These are phyloP conservation scores for Boletus rubescentipes DNA, from an alignment of 768 basidiomycete genomes.

Conservation along the genomic window DNA sequence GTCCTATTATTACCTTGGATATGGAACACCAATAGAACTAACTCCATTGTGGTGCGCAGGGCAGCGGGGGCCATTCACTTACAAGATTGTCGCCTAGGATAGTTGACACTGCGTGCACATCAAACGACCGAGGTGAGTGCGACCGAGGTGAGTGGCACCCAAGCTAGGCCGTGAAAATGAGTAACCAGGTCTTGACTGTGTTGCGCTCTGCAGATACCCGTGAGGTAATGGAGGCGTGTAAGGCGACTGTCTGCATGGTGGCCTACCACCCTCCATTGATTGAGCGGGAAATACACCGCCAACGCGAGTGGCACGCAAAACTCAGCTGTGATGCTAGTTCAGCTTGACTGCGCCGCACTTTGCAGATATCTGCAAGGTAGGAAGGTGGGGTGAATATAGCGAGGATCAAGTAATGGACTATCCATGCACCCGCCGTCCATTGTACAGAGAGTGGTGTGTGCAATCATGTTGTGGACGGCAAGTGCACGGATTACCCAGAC, in stretches of 20 bases:
- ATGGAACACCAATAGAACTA: background rate
- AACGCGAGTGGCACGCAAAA: background rate
- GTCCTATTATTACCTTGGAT: background rate
- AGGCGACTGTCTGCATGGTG: background rate
- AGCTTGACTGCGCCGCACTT: background rate
- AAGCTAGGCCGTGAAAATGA: background rate
- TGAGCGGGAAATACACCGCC: background rate
- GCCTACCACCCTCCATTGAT: too few relatives aligned
- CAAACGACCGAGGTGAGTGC: slow-evolving; percentile 1
- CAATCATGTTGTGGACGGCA: too few relatives aligned
- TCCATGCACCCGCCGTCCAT: background rate
- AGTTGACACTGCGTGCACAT: background rate
- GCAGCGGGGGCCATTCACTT: too few relatives aligned
- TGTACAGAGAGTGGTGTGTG: too few relatives aligned
- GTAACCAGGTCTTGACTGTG: background rate
- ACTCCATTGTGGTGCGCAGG: background rate
- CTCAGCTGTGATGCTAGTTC: too few relatives aligned
- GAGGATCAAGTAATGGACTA: background rate
- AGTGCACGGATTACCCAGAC: too few relatives aligned
- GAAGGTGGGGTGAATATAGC: background rate
- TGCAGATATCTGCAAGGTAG: background rate
- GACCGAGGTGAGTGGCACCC: background rate
- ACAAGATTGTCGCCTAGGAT: too few relatives aligned
- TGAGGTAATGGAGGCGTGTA: background rate
- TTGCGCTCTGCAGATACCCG: background rate